Conservation (phyloP, 805 yeast species). For the Hanseniaspora meyeri region DNA sequence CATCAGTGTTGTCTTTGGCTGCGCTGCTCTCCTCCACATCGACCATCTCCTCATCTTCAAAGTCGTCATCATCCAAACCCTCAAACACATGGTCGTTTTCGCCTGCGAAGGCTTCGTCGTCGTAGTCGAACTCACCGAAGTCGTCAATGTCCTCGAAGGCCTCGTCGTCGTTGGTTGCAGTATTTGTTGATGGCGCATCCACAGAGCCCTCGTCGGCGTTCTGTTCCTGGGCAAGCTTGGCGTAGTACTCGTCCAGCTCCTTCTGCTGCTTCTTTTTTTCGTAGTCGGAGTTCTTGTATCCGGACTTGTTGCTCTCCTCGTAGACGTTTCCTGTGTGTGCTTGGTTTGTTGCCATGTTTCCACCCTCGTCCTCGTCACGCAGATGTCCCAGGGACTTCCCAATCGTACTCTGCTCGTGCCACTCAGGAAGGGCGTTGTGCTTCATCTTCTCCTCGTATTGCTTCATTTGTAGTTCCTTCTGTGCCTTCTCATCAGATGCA, state of each 20-base stretch:
- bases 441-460: constrained; percentile 62
- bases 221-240: constrained; percentile 59
- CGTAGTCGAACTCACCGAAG: constrained; percentile 15
- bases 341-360: constrained; percentile 12
- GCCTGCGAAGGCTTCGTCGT: constrained; percentile 13
- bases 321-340: constrained; percentile 14
- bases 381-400: constrained; percentile 52
- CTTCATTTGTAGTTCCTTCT: constrained; percentile 50
- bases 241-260: constrained; percentile 63
- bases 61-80: constrained; percentile 17
- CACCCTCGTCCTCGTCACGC: constrained; percentile 38
- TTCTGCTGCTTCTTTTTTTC: constrained; percentile 59
- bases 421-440: constrained; percentile 90
- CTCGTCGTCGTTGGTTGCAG: constrained; percentile 22
- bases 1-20: background rate
- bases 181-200: constrained; percentile 29
- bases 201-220: constrained; percentile 29
- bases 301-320: constrained; percentile 16
- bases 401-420: constrained; percentile 89
- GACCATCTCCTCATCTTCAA: constrained; percentile 12
- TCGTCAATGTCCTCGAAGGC: constrained; percentile 22
- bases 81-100: constrained; percentile 16
- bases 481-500: constrained; percentile 68
- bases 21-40: background rate
- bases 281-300: constrained; percentile 26